These are phyloP conservation scores for Scedosporium minutisporum DNA, from an alignment of 2,329 filamentous ascomycete species.

Conservation along the genomic window DNA sequence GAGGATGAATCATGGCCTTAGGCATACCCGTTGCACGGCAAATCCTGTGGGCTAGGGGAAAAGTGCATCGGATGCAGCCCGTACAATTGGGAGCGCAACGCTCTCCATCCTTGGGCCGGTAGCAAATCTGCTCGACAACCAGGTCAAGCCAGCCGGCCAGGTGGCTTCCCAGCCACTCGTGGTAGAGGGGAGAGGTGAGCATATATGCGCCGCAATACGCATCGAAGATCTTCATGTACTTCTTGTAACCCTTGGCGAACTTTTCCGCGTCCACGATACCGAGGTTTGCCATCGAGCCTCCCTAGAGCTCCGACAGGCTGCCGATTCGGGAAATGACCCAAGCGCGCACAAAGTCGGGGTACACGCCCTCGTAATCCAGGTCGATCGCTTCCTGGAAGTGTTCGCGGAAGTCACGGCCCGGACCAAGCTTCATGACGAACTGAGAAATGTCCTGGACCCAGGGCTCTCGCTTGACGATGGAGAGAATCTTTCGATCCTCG, in stretches of 20 bases:
- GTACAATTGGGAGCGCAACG: no score
- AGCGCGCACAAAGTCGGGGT: not conserved
- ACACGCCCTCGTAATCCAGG: not conserved
- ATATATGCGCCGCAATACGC: not conserved
- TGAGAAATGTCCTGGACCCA: not conserved
- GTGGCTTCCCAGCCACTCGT: not conserved
- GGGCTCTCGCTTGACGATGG: not conserved
- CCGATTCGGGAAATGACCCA: not conserved
- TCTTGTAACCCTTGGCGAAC: not conserved
- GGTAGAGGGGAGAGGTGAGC: not conserved
- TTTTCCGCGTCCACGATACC: not conserved
- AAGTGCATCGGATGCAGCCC: no score
- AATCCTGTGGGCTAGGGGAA: no score
- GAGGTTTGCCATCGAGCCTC: not conserved
- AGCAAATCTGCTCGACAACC: not conserved
- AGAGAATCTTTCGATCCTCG: not conserved
- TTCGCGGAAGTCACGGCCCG: not conserved
- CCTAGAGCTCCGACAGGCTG: not conserved
- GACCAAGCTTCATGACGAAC: not conserved
- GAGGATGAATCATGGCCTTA: no score
- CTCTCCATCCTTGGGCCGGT: no score
- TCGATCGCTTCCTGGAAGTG: not conserved
- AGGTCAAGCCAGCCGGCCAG: not conserved
- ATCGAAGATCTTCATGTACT: not conserved
- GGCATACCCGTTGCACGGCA: no score